Base-by-base conservation (phyloP, 176 grass and related monocot species). In the Otatea glauca region DNA sequence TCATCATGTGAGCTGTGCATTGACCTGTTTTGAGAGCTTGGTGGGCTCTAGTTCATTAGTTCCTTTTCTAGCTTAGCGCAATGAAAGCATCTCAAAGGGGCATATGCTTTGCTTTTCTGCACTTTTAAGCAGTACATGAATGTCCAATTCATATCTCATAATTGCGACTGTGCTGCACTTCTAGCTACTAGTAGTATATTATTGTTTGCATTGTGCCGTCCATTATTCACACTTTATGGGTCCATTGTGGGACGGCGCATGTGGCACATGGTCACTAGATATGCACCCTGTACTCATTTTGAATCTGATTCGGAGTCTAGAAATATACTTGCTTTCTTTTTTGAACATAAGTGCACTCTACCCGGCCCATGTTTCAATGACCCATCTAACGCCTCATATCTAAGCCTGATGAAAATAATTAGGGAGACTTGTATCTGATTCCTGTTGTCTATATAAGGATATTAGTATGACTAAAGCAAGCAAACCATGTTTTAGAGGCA, bases 81-180 rank as follows among this genome's bases (percentile, higher is more conserved):
- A 34, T 43, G 25, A 37, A 70, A 78, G 4, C 54, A 71, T 83
- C 24, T 72, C 1, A 43, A 72, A 37, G 21, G 38, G 5, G 61
- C 9, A 76, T 43, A 76, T 68, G 3, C 32, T 7, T 47, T 29
- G 21, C 0, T 43, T 41, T 41, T 58, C 0, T 85, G 74, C 51
- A n/a, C 9, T 56, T 68, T 9, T 37, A 44, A 61, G n/a, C 56
- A 60, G 54, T 42, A 23, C 34, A 5, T 66, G 27, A 45, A 58
- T 35, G 4, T 20, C 5, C 61, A 34, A 6, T 74, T 34, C 41
- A 14, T 79, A 74, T 35, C 47, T 75, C 4, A 68, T 68, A 20
- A 85, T 89, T 85, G 73, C 45, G 64, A 38, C 38, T 5, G 3
- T 47, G 60, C 17, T 37, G 49, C 13, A 24, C 45, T 78, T 42